A percentile compares a stretch with the other conserved stretches of the same genome.
phyloP scores from a whole-genome alignment of 1,139 yeast genomes.

The Taphrina wiesneri region DNA sequence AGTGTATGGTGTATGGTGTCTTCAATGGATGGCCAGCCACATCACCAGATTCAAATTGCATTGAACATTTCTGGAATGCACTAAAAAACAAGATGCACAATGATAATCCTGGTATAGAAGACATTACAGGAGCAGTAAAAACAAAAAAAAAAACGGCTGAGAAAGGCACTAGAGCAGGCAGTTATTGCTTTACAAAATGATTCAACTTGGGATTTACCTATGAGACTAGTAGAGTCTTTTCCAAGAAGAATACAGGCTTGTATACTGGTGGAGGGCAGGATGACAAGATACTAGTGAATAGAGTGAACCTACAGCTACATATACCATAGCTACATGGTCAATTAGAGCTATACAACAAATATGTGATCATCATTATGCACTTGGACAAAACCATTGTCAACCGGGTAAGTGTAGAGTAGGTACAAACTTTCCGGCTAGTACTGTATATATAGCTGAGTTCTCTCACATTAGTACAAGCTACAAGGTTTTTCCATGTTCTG shows the following conservation, averaged over 20 bases:
- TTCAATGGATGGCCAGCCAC: not conserved
- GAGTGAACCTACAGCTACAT: too few species aligned
- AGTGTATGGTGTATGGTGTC: not conserved
- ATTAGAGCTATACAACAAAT: too few species aligned
- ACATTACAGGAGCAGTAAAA: not conserved
- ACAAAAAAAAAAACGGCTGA: not conserved
- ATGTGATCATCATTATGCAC: too few species aligned
- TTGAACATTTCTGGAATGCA: not conserved
- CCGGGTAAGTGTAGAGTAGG: too few species aligned
- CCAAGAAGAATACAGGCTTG: not conserved
- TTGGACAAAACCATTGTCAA: too few species aligned
- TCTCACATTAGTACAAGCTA: too few species aligned
- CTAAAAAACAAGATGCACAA: not conserved
- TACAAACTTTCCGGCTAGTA: too few species aligned
- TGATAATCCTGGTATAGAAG: not conserved
- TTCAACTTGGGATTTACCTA: not conserved
- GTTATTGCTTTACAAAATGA: not conserved
- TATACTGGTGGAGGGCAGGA: not conserved
- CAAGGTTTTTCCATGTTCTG: too few species aligned
- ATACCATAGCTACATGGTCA: too few species aligned
- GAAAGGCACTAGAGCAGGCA: not conserved
- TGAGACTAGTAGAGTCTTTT: not conserved
- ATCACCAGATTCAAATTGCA: not conserved
- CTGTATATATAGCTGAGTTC: too few species aligned
- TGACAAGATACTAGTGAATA: not conserved